These are phyloP conservation scores for Linnemannia zychae DNA, from an alignment of 192 early-diverging fungal genomes.

Conservation along the genomic window DNA sequence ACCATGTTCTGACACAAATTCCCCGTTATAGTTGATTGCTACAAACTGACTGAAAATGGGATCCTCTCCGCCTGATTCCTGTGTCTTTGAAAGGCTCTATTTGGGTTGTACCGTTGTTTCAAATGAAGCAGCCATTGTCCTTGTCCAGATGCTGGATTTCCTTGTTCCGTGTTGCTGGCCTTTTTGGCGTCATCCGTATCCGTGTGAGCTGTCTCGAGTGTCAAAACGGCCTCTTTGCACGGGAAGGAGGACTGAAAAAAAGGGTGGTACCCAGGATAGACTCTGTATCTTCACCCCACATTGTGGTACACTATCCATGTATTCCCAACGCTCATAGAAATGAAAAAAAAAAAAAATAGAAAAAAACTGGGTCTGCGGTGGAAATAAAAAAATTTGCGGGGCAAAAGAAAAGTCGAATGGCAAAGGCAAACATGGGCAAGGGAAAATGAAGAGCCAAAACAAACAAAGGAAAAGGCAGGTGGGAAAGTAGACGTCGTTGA, in stretches of 20 bases:
- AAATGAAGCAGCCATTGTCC: background rate
- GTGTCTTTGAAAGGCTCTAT: background rate
- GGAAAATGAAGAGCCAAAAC: background rate
- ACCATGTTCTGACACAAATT: background rate
- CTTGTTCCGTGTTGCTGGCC: background rate
- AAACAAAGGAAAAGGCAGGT: background rate
- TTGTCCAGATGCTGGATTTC: background rate
- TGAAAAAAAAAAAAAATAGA: slow-evolving; percentile 1
- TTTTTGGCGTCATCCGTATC: background rate
- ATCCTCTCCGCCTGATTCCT: background rate
- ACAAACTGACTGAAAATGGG: background rate
- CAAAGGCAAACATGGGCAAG: background rate
- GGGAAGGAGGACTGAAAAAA: background rate
- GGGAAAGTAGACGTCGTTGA: background rate
- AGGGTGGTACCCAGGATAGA: background rate
- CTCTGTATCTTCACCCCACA: background rate
- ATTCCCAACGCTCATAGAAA: background rate
- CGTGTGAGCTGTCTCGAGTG: background rate
- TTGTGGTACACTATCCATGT: slow-evolving; percentile 8
- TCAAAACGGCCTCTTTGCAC: background rate
- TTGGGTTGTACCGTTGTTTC: slow-evolving; percentile 5
- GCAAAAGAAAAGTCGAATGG: background rate
- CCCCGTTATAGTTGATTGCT: background rate
- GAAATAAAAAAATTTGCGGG: slow-evolving; percentile 7
- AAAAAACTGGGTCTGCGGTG: slow-evolving; percentile 11